These are phyloP conservation scores for Ustilago loliicola DNA, from an alignment of 1,284 basidiomycete species.

Conservation along the genomic window DNA sequence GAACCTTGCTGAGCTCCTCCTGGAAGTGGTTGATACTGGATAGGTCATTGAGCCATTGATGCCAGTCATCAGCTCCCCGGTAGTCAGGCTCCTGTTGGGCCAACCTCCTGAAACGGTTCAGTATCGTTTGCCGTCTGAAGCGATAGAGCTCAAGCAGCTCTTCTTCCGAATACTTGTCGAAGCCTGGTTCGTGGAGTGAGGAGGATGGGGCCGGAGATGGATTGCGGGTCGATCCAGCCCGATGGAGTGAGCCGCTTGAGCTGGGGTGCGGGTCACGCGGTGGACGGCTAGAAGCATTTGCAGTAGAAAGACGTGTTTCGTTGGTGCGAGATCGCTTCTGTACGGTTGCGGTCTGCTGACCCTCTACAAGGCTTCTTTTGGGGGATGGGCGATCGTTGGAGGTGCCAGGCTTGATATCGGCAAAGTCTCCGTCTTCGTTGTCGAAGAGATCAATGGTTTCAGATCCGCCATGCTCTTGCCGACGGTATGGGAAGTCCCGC, in stretches of 20 bases:
- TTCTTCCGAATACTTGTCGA: constrained; percentile 9
- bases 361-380: constrained; percentile 12
- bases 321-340: constrained; percentile 15
- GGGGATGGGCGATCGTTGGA: constrained; percentile 17
- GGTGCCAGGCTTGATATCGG: constrained; percentile 3
- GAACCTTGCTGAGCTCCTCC: background rate
- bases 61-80: constrained; percentile 8
- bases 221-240: background rate
- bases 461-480: constrained; percentile 12
- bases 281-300: background rate
- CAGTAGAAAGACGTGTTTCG: background rate
- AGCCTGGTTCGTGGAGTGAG: background rate
- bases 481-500: constrained; percentile 12
- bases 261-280: constrained; percentile 18
- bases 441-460: constrained; percentile 36
- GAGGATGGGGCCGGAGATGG: background rate
- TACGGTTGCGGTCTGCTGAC: background rate
- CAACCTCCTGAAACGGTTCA: background rate
- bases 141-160: constrained; percentile 11
- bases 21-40: background rate
- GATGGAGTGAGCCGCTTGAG: constrained; percentile 18
- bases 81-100: background rate
- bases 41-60: background rate
- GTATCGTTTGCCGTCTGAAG: background rate
- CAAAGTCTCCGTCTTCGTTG: constrained; percentile 13